Evolutionary conservation across 441 rosid genomes (phyloP), one percentile per base, ranked within the genome.

Genomic region (Eutrema salsugineum): DNA sequence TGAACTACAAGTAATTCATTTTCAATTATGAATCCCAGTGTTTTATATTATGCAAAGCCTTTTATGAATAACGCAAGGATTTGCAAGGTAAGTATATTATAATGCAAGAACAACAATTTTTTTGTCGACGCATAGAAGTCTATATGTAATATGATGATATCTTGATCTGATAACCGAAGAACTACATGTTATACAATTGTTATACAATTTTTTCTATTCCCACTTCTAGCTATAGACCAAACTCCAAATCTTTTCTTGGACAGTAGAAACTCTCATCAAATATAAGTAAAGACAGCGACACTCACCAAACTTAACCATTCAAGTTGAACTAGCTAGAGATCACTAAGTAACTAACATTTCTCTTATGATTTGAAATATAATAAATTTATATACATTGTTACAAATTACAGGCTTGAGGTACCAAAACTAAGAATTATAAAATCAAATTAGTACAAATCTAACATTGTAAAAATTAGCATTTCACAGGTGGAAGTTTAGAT

Each of bases 201-300:
- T n/a, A n/a, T n/a, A n/a, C n/a, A 27, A 4, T 48, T 73, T 48
- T 36, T 67, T 15, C 16, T 35, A 10, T 66, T 20, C 24, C 40
- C 36, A 67, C 35, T 53, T 51, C 9, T 74, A 66, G 39, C 57
- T 28, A 46, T 64, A 51, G 65, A 47, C 57, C 78, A 54, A 30
- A 53, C 28, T 44, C 27, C 2, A 43, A 53, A n/a, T n/a, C 11
- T 44, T 36, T 68, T 36, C 57, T 46, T 30, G 48, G 19, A 54
- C 46, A 61, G 46, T 28, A 38, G 12, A 61, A 62, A 10, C 42
- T 69, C 56, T 55, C 33, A 62, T 63, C 39, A n/a, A 61, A 62
- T 46, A 39, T 60, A 75, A 62, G 70, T 38, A 39, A 30, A 63
- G 70, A 76, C 63, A 76, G 47, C 55, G 75, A 76, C 71, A 39